These are phyloP conservation scores for Naematelia encephala DNA, from an alignment of 768 basidiomycete genomes.

Conservation along the genomic window DNA sequence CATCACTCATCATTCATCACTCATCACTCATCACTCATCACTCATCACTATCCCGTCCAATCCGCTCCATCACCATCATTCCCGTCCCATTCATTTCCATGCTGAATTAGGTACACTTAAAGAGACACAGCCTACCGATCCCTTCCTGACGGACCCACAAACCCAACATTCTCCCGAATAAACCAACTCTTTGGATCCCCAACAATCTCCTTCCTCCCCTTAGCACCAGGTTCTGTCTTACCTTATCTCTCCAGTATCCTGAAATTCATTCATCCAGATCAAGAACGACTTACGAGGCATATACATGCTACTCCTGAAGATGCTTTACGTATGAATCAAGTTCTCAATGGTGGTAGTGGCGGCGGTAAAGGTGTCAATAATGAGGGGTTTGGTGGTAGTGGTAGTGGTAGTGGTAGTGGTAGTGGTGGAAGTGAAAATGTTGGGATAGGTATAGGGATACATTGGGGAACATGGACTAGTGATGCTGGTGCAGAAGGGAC, in stretches of 20 bases:
- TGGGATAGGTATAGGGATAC: too few species aligned
- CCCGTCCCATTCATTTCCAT: too few species aligned
- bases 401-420: too few species aligned
- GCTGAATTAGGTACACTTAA: background rate
- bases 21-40: too few species aligned
- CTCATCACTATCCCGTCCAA: too few species aligned
- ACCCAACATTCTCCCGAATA: background rate
- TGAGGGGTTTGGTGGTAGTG: too few species aligned
- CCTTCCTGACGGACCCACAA: slow-evolving; percentile 2
- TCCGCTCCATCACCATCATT: too few species aligned
- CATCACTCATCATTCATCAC: too few species aligned
- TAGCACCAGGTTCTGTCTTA: slow-evolving; percentile 3
- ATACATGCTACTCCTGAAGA: slow-evolving; percentile 3
- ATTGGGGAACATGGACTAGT: slow-evolving; percentile 3
- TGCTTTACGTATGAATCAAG: background rate
- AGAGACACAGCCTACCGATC: slow-evolving; percentile 7
- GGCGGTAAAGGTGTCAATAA: too few species aligned
- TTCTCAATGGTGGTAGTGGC: background rate
- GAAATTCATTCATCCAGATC: background rate
- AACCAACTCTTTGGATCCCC: background rate
- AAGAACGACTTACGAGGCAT: background rate
- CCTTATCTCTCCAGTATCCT: background rate
- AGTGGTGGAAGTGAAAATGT: too few species aligned
- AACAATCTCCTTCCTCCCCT: background rate
- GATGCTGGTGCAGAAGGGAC: background rate